Percentiles rank a stretch among this genome's conserved stretches.
phyloP scores from a whole-genome alignment of 306 rosid species.

The Cucumis melo region DNA sequence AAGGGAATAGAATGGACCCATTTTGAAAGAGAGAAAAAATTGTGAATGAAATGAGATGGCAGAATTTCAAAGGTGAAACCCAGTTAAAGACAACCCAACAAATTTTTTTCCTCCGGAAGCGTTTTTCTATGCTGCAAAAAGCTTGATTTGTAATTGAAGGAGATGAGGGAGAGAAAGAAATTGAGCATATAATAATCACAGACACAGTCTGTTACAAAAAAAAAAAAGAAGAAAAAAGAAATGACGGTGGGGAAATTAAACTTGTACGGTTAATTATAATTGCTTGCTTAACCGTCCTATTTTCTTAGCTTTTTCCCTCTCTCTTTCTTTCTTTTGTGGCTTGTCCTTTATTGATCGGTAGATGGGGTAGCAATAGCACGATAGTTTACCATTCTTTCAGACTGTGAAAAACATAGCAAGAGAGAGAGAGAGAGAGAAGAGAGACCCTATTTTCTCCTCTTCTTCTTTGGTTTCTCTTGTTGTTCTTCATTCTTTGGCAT shows the following conservation, averaged over 20 bases:
- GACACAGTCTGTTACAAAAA: constrained; percentile 27
- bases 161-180: constrained; percentile 3
- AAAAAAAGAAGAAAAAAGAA: not conserved
- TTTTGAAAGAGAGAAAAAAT: not conserved
- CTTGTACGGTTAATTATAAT: constrained; percentile 34
- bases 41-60: not conserved
- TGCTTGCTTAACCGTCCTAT: constrained; percentile 41
- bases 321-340: constrained; percentile 1
- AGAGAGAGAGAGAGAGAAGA: not conserved
- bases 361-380: constrained; percentile 35
- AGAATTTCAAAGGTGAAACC: not conserved
- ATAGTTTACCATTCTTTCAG: constrained; percentile 12
- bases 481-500: not conserved
- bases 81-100: constrained; percentile 15
- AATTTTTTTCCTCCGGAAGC: constrained; percentile 1
- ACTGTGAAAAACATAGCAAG: not conserved
- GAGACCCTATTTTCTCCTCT: constrained; percentile 1
- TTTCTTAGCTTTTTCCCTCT: constrained; percentile 3
- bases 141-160: constrained; percentile 27
- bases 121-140: not conserved
- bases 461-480: not conserved
- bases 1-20: too few species aligned
- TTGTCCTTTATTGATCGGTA: constrained; percentile 11
- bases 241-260: not conserved
- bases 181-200: constrained; percentile 10